Percentiles rank a stretch among this genome's conserved stretches.
Evolutionary conservation across 139 green algal species (phyloP).

Genomic region (Desmodesmus armatus): DNA sequence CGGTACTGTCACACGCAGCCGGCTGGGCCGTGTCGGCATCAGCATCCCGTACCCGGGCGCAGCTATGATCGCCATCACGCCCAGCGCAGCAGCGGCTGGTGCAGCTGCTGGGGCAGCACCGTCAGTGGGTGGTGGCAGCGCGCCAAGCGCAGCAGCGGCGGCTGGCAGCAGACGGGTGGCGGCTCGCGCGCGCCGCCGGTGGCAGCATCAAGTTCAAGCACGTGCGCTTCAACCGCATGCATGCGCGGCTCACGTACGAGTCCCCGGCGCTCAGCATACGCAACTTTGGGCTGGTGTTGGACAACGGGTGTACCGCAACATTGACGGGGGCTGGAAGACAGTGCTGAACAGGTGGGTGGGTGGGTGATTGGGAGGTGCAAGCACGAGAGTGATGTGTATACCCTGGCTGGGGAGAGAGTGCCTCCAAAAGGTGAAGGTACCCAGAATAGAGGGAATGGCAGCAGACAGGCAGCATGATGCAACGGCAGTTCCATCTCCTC

Average conservation of each 20-base stretch:
- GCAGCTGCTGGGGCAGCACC: not conserved
- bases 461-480: too few relatives aligned
- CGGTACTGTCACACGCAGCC: constrained; percentile 17
- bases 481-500: too few relatives aligned
- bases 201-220: constrained; percentile 71
- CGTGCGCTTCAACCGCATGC: constrained; percentile 83
- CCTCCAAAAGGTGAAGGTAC: too few relatives aligned
- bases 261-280: constrained; percentile 69
- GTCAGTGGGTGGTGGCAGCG: not conserved
- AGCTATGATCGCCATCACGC: not conserved
- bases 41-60: too few relatives aligned
- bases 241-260: constrained; percentile 75
- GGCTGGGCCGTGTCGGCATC: constrained; percentile 17
- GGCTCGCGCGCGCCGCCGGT: not conserved
- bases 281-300: constrained; percentile 82
- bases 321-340: constrained; percentile 80
- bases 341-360: constrained; percentile 70
- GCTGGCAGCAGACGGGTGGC: not conserved
- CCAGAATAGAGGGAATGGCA: too few relatives aligned
- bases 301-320: constrained; percentile 75
- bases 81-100: not conserved
- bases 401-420: too few relatives aligned
- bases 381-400: too few relatives aligned
- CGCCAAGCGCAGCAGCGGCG: not conserved
- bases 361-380: too few relatives aligned